phyloP scores from a whole-genome alignment of 345 rosid species.

The Melaleuca alternifolia region DNA sequence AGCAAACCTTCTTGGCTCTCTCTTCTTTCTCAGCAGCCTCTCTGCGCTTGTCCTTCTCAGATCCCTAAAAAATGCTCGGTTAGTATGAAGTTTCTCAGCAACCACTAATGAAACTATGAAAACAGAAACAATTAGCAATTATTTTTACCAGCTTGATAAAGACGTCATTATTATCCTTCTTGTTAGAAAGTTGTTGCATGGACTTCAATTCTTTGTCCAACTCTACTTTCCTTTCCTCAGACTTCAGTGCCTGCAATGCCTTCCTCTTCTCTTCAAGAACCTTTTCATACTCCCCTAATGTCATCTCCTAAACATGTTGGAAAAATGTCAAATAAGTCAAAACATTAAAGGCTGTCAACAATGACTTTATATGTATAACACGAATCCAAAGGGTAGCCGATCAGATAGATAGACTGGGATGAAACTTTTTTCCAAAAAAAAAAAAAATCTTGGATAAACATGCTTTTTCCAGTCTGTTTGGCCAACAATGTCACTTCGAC shows the following conservation, averaged over 20 bases:
- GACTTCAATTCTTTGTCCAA: slow-evolving; percentile 53
- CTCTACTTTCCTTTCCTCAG: slow-evolving; percentile 83
- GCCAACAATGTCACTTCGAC: not conserved
- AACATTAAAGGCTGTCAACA: not conserved
- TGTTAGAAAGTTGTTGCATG: slow-evolving; percentile 84
- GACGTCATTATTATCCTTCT: slow-evolving; percentile 72
- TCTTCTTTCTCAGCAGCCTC: slow-evolving; percentile 93
- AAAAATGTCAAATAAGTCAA: not conserved
- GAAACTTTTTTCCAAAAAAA: not conserved
- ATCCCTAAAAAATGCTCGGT: slow-evolving; percentile 40
- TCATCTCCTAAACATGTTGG: slow-evolving; percentile 61
- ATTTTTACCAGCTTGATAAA: slow-evolving; percentile 78
- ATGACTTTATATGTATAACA: not conserved
- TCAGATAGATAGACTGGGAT: not conserved
- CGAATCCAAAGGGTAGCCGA: not conserved
- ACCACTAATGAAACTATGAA: not conserved
- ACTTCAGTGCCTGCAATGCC: slow-evolving; percentile 44
- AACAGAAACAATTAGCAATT: not conserved
- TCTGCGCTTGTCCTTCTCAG: slow-evolving; percentile 90
- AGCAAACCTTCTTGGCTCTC: slow-evolving; percentile 67
- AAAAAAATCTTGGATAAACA: not conserved
- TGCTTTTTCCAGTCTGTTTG: not conserved
- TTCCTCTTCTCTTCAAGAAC: slow-evolving; percentile 77
- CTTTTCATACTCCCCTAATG: slow-evolving; percentile 91
- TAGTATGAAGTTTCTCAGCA: not conserved